Conservation (phyloP, 2,329 filamentous ascomycete species). For the Hymenotorrendiella dingleyae region DNA sequence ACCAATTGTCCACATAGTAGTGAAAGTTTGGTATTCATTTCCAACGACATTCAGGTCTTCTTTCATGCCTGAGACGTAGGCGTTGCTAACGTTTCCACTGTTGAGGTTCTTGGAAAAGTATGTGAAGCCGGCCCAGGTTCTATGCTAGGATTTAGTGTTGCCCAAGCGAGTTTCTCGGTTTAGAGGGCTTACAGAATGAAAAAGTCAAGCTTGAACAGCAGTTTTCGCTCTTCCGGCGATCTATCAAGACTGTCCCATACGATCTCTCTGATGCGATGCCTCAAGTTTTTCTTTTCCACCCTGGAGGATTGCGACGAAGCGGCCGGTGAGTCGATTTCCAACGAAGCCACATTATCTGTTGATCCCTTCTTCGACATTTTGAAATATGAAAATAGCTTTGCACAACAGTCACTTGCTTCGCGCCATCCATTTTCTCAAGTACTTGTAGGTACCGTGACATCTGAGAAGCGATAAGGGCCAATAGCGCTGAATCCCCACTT, state of each 20-base stretch:
- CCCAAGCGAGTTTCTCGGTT: no score
- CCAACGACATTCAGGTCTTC: slow-evolving; percentile 40
- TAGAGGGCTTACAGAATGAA: slow-evolving; percentile 39
- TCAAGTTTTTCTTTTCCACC: slow-evolving; percentile 11
- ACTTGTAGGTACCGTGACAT: no score
- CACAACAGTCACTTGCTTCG: no score
- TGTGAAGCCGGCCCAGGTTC: slow-evolving; percentile 26
- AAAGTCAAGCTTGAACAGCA: slow-evolving; percentile 50
- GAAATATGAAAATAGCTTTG: no score
- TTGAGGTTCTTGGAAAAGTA: slow-evolving; percentile 28
- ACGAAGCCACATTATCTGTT: slow-evolving; percentile 1
- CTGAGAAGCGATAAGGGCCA: no score
- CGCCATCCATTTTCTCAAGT: no score
- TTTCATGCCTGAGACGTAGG: slow-evolving; percentile 39
- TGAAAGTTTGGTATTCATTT: slow-evolving; percentile 37
- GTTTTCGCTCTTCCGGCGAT: slow-evolving; percentile 41
- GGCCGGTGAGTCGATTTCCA: slow-evolving; percentile 1
- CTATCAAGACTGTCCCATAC: slow-evolving; percentile 44
- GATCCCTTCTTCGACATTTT: no score
- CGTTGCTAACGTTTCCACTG: slow-evolving; percentile 28
- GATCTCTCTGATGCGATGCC: slow-evolving; percentile 18
- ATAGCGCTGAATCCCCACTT: no score
- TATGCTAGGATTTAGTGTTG: no score
- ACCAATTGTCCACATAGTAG: slow-evolving; percentile 42
- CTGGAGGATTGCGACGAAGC: background rate